These are phyloP conservation scores for Sugiyamaella novakii DNA, from an alignment of 1,139 yeast species.

Conservation along the genomic window DNA sequence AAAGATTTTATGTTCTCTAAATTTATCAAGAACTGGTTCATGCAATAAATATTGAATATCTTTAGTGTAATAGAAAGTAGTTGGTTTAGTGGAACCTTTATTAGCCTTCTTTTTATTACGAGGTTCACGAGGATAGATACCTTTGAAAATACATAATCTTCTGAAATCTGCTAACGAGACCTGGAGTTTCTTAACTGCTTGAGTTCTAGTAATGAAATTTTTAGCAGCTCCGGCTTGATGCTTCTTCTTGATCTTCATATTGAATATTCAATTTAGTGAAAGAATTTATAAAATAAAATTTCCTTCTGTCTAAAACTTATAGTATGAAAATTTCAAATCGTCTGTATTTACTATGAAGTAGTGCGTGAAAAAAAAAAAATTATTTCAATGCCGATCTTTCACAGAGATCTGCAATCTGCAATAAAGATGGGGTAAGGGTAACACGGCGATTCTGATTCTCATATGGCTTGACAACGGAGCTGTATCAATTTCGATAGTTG, in stretches of 20 bases:
- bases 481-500: too few relatives aligned
- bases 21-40: conserved; percentile 89
- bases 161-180: conserved; percentile 97
- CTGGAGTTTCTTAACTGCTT: conserved; percentile 90
- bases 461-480: too few relatives aligned
- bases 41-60: conserved; percentile 94
- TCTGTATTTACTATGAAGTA: too few relatives aligned
- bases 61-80: conserved; percentile 89
- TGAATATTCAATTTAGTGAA: too few relatives aligned
- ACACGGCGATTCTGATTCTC: too few relatives aligned
- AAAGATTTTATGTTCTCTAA: conserved; percentile 94
- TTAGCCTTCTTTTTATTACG: conserved; percentile 95
- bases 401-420: too few relatives aligned
- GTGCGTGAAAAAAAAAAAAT: too few relatives aligned
- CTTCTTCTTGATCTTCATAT: conserved; percentile 60
- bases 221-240: conserved; percentile 88
- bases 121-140: conserved; percentile 89
- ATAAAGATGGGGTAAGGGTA: too few relatives aligned
- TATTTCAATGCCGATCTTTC: too few relatives aligned
- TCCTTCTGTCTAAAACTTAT: too few relatives aligned
- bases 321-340: too few relatives aligned
- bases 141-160: conserved; percentile 95
- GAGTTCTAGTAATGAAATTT: conserved; percentile 91
- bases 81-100: conserved; percentile 94
- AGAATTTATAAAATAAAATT: too few relatives aligned